A percentile compares a stretch with the other conserved stretches of the same genome.
phyloP scores from a whole-genome alignment of 2,329 filamentous ascomycete species.

The Cladophialophora bantiana region DNA sequence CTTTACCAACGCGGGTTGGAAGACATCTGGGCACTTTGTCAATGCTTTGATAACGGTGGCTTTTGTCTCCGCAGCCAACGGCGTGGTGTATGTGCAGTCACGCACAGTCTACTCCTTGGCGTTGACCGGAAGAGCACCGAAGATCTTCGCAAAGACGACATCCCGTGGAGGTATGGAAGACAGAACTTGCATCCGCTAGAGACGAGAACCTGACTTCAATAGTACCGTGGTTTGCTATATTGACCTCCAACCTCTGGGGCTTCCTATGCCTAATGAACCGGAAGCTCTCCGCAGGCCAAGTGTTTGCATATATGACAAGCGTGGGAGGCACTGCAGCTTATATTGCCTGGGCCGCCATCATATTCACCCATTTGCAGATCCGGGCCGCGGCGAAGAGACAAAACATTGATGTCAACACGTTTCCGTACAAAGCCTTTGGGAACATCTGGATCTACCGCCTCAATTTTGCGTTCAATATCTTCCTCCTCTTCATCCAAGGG shows the following conservation, averaged over 20 bases:
- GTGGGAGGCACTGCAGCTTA: slow-evolving; percentile 57
- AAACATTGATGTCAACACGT: slow-evolving; percentile 73
- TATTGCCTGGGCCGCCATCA: slow-evolving; percentile 56
- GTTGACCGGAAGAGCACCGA: slow-evolving; percentile 60
- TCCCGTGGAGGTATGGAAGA: slow-evolving; percentile 48
- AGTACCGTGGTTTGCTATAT: slow-evolving; percentile 64
- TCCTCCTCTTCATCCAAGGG: slow-evolving; percentile 83
- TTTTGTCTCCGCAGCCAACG: slow-evolving; percentile 73
- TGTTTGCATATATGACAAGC: slow-evolving; percentile 58
- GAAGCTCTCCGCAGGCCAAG: slow-evolving; percentile 41
- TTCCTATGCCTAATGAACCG: slow-evolving; percentile 51
- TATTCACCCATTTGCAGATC: slow-evolving; percentile 77
- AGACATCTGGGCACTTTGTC: slow-evolving; percentile 72
- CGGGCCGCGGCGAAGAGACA: slow-evolving; percentile 74
- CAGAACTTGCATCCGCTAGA: too few relatives aligned
- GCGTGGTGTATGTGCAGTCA: slow-evolving; percentile 64
- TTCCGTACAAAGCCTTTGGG: slow-evolving; percentile 81
- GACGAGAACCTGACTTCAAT: neutral
- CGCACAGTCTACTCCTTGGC: slow-evolving; percentile 59
- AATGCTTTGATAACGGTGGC: slow-evolving; percentile 79
- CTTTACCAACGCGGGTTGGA: slow-evolving; percentile 49
- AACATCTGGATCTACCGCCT: slow-evolving; percentile 80
- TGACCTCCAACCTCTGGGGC: slow-evolving; percentile 59
- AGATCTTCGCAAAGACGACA: slow-evolving; percentile 58
- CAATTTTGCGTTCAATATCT: slow-evolving; percentile 75